Base-by-base conservation (phyloP, 1,284 basidiomycete genomes). In the Moesziomyces parantarcticus region DNA sequence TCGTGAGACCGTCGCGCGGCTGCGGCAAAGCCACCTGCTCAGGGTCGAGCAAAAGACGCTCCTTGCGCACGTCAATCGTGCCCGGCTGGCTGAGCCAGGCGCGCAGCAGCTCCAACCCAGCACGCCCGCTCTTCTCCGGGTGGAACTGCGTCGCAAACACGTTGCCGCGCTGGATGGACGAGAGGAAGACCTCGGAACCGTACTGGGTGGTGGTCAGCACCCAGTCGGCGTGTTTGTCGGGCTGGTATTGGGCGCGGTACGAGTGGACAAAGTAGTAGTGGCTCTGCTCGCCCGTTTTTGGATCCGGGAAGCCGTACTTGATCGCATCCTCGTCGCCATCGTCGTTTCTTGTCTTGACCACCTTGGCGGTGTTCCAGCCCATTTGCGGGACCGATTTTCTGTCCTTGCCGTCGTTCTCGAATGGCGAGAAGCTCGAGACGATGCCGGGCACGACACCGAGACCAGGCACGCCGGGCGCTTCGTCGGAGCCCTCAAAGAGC, bases 61-160 rank as follows among this genome's bases (percentile, higher is more conserved):
- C 41, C 60, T 74, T 65, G 48, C 43, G 49, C 1, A 60, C 52
- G 44, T 67, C 50, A 36, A 67, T 61, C 34, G 60, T 56, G 29
- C 73, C 80, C 0, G 85, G 83, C 7, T 86, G 88, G 51, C 88
- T 87, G 53, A 99, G 87, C 97, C 97, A 99, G 25, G 89, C 87
- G 51, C 89, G 88, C 41, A 99, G 87, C 45, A 97, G 87, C 45
- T 88, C 87, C 46, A 99, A 88, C 14, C 97, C 97, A 1, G 93
- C 93, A n/a, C 87, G 86, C 16, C 97, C 96, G 3, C 93, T 96
- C 86, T 99, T 99, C 85, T 99, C 97, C 10, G 97, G 97, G 86
- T 99, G 97, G 86, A 98, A 99, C 85, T 99, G 97, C 18, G 92
- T 92, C 20, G 89, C 97, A 84, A 96, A 97, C 52, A 98, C 89